phyloP scores from a whole-genome alignment of 2,329 filamentous ascomycete species.

The Aspergillus japonicus region DNA sequence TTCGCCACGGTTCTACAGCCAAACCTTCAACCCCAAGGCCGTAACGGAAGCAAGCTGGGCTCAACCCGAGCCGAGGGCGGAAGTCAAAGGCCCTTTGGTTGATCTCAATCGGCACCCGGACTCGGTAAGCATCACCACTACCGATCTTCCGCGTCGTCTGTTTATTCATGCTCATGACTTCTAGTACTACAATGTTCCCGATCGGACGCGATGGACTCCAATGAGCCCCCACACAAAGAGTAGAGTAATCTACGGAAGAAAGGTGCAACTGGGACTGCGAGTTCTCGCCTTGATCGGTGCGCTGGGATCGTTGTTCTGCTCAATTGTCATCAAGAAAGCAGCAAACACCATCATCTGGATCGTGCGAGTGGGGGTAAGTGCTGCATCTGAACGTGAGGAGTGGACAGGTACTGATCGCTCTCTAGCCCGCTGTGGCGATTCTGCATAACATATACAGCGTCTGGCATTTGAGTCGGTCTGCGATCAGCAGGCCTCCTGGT shows the following conservation, averaged over 20 bases:
- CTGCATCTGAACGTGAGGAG: background rate
- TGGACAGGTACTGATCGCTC: background rate
- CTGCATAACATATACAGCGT: constrained; percentile 73
- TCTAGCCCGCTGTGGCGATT: constrained; percentile 71
- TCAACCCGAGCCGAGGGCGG: constrained; percentile 58
- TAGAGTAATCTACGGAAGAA: constrained; percentile 67
- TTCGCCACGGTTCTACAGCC: constrained; percentile 51
- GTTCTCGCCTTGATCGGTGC: constrained; percentile 66
- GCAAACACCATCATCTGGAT: constrained; percentile 69
- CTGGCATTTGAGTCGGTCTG: constrained; percentile 72
- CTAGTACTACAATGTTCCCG: constrained; percentile 56
- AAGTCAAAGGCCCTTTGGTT: constrained; percentile 72
- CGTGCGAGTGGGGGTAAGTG: constrained; percentile 70
- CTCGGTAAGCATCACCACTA: constrained; percentile 50
- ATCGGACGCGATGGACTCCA: constrained; percentile 61
- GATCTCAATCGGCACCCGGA: constrained; percentile 86
- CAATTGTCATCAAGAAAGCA: constrained; percentile 72
- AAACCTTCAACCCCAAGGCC: constrained; percentile 81
- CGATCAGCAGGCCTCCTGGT: constrained; percentile 68
- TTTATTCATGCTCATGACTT: background rate
- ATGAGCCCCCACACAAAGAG: constrained; percentile 70
- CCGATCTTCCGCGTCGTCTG: background rate
- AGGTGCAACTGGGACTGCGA: constrained; percentile 67
- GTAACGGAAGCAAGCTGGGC: constrained; percentile 76
- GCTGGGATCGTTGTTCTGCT: constrained; percentile 68